These are phyloP conservation scores for Barnettozyma hawaiiensis DNA, from an alignment of 1,139 yeast species.

Conservation along the genomic window DNA sequence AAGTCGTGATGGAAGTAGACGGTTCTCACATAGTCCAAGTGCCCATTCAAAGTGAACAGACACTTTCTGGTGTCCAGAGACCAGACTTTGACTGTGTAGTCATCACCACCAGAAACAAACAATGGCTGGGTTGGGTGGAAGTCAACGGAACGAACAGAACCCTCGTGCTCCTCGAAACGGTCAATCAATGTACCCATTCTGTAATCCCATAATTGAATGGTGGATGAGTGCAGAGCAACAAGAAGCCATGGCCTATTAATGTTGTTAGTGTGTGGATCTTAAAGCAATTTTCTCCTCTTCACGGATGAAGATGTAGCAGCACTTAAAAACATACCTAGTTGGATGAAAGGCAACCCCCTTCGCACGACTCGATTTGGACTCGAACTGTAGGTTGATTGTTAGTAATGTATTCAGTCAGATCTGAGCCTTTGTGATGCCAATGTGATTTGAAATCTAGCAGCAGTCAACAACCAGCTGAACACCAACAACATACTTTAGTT, in stretches of 20 bases:
- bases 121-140: constrained; percentile 98
- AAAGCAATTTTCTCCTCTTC: too few relatives aligned
- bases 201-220: constrained; percentile 98
- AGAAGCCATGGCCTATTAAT: constrained; percentile 81
- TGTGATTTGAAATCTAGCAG: neutral
- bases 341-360: constrained; percentile 99
- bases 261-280: too few relatives aligned
- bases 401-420: constrained; percentile 13
- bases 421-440: neutral
- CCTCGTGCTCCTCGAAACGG: constrained; percentile 96
- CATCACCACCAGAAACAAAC: constrained; percentile 97
- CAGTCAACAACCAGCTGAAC: neutral
- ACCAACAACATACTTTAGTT: constrained; percentile 51
- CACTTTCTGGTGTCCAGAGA: constrained; percentile 88
- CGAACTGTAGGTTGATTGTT: constrained; percentile 50
- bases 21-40: constrained; percentile 91
- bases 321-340: constrained; percentile 47
- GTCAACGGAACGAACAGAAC: constrained; percentile 92
- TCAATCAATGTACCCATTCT: constrained; percentile 98
- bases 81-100: constrained; percentile 94
- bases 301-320: too few relatives aligned
- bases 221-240: constrained; percentile 89
- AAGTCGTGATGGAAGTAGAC: constrained; percentile 93
- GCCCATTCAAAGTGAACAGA: constrained; percentile 86
- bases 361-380: constrained; percentile 97